These are phyloP conservation scores for Adiantum capillusveneris DNA, from an alignment of 75 land plant genomes.

Conservation along the genomic window DNA sequence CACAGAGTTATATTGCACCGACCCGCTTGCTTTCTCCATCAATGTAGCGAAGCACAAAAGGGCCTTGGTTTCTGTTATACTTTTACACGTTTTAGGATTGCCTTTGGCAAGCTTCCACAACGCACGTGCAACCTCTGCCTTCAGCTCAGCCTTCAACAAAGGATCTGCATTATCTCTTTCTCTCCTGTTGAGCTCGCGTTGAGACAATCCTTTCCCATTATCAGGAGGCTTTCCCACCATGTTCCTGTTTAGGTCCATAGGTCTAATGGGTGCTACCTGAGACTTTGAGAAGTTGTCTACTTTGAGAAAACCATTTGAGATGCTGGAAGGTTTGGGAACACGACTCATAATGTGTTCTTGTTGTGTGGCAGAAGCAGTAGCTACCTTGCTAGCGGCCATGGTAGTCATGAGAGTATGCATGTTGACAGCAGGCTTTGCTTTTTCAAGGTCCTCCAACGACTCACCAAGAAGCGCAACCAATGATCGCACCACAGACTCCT, in stretches of 20 bases:
- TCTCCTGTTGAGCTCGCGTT: constrained; percentile 29
- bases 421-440: constrained; percentile 12
- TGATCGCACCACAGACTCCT: constrained; percentile 36
- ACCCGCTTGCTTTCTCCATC: constrained; percentile 52
- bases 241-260: neutral
- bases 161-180: constrained; percentile 63
- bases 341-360: constrained; percentile 5
- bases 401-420: constrained; percentile 40
- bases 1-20: constrained; percentile 59
- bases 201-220: neutral
- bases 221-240: neutral
- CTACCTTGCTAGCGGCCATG: constrained; percentile 3
- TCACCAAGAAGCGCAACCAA: constrained; percentile 63
- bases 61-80: constrained; percentile 71
- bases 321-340: constrained; percentile 9
- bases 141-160: constrained; percentile 44
- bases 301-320: neutral
- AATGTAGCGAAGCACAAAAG: constrained; percentile 74
- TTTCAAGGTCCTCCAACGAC: constrained; percentile 50
- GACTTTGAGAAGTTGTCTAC: neutral
- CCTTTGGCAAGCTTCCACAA: constrained; percentile 53
- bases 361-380: neutral
- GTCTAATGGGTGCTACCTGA: neutral
- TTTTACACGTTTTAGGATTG: constrained; percentile 48
- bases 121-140: constrained; percentile 77